Evolutionary conservation across 2,329 filamentous ascomycete genomes (phyloP), one percentile per base, ranked within the genome.

Genomic region (Trichophyton simii): DNA sequence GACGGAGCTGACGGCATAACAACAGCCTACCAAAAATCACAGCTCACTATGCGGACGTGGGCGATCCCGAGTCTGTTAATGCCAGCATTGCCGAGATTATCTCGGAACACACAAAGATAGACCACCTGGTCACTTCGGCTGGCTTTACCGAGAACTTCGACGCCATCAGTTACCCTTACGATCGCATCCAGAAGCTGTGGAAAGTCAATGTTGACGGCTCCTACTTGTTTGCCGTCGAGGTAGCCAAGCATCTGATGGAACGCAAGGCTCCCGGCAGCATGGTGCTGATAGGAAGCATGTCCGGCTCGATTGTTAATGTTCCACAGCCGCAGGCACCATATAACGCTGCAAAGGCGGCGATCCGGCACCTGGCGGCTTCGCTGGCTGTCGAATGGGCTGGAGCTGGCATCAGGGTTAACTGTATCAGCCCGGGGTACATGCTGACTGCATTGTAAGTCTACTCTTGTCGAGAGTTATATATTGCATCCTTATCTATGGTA

Each of bases 91-190:
- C 80, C 42, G 87, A 90, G 63, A 82, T 92, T 66, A 72, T 92
- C 58, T 68, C 78, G 57, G 76, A 82, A 63, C 91, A 96, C 72
- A 86, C 87, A 75, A 87, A 88, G 74, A 90, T 96, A 68, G 91
- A 96, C 76, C 87, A 89, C 75, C 82, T 97, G 28, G 91, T 97
- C 68, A 96, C 92, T 28, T 95, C 90, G n/a, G 92, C 92, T 58
- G 92, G 92, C 54, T 96, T 97, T 78, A 94, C 89, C 13, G 92
- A 96, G 79, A 96, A 96, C 79, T 95, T 91, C 71, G 87, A 95
- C 69, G 92, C 92, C 55, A 87, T 91, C 69, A 85, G 86, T 67
- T 97, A 97, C 77, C 91, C 91, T 0, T 84, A 91, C 67, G 90
- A 96, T 68, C 87, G 91, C 66, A 87, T 96, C 75, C 85, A 91